Evolutionary conservation across 2,329 filamentous ascomycete genomes (phyloP).

Genomic region (Phyllachora maydis): DNA sequence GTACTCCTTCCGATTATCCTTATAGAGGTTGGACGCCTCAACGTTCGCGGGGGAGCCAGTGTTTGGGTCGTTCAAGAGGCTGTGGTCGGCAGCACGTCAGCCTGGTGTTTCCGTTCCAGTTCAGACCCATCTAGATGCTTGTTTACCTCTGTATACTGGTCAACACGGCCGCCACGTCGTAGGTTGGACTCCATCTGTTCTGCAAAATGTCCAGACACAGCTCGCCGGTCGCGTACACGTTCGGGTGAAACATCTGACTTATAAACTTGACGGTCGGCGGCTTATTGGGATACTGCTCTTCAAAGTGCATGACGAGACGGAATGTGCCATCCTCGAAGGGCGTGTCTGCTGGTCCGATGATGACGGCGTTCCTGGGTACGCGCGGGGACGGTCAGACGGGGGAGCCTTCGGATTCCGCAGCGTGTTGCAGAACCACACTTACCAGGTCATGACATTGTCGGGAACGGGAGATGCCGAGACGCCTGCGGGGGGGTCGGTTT

Average conservation of each 20-base stretch:
- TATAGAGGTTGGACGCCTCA: conserved; percentile 94
- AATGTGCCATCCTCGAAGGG: conserved; percentile 98
- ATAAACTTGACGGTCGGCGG: conserved; percentile 97
- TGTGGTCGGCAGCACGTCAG: conserved; percentile 19
- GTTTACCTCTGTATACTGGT: conserved; percentile 88
- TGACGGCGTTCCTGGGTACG: conserved; percentile 72
- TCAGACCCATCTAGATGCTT: background rate
- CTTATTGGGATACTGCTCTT: conserved; percentile 97
- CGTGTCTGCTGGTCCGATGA: conserved; percentile 90
- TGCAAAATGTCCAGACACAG: conserved; percentile 92
- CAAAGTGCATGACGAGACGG: conserved; percentile 94
- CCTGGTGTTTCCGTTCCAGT: too few relatives aligned
- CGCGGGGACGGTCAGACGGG: background rate
- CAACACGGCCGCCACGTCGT: conserved; percentile 90
- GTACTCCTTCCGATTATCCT: conserved; percentile 94
- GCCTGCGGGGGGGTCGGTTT: conserved; percentile 91
- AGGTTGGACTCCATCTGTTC: conserved; percentile 96
- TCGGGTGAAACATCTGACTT: conserved; percentile 97
- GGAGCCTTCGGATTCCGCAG: conserved; percentile 1
- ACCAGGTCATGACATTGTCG: conserved; percentile 97
- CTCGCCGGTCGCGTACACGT: conserved; percentile 93
- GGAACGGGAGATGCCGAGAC: conserved; percentile 92
- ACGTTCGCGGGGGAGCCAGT: conserved; percentile 97
- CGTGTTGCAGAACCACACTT: too few relatives aligned
- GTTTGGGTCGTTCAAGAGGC: conserved; percentile 91